Conservation (phyloP, 2,329 filamentous ascomycete genomes). For the Penicillium oxalicum region DNA sequence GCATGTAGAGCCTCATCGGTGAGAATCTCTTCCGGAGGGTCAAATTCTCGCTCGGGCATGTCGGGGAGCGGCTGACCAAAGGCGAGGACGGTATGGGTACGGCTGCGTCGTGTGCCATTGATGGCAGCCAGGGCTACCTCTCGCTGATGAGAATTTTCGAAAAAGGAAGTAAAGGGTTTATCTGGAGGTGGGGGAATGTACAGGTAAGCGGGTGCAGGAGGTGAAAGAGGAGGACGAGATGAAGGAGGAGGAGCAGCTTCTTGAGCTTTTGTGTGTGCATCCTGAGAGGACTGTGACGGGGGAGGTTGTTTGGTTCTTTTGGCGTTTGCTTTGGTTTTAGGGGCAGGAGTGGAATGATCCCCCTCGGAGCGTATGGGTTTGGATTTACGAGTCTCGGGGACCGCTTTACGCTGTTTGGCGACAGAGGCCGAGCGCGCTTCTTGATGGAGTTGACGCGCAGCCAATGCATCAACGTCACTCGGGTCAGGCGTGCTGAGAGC, state of each 20-base stretch:
- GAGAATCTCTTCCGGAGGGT: constrained; percentile 59
- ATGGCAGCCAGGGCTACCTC: constrained; percentile 63
- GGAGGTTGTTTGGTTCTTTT: constrained; percentile 17
- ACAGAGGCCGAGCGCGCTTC: constrained; percentile 58
- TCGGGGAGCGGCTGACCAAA: constrained; percentile 81
- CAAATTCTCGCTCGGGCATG: constrained; percentile 63
- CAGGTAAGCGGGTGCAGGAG: background rate
- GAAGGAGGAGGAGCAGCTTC: constrained; percentile 7
- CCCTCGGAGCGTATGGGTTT: constrained; percentile 6
- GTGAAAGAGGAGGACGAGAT: constrained; percentile 9
- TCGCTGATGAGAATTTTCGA: constrained; percentile 69
- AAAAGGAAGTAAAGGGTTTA: constrained; percentile 80
- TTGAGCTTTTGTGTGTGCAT: no score
- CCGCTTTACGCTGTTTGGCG: constrained; percentile 30
- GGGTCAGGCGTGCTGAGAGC: constrained; percentile 48
- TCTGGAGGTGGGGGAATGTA: constrained; percentile 27
- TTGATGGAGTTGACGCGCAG: constrained; percentile 68
- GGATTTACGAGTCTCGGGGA: constrained; percentile 12
- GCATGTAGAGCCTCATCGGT: constrained; percentile 40
- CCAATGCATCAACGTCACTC: constrained; percentile 63
- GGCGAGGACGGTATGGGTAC: constrained; percentile 57
- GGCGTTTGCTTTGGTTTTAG: constrained; percentile 20
- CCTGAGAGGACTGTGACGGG: constrained; percentile 2
- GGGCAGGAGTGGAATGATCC: background rate
- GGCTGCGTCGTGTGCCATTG: constrained; percentile 52